Percentiles rank a stretch among this genome's conserved stretches.
Evolutionary conservation across 2,329 filamentous ascomycete species (phyloP).

Genomic region (Furcasterigmium furcatum): DNA sequence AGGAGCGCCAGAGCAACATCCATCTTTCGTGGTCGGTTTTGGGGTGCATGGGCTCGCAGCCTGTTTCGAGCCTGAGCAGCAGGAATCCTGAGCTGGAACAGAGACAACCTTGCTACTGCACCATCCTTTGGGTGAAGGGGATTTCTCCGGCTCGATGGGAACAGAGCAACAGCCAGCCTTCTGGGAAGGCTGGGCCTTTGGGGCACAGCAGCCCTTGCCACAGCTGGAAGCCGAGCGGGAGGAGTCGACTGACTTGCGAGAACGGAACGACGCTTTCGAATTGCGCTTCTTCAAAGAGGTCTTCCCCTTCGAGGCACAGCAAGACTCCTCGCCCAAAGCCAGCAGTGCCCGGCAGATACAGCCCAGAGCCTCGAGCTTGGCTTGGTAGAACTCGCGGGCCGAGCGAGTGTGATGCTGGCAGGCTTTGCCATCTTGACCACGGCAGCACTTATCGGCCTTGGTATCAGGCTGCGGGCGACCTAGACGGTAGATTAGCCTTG

Average conservation of each 20-base stretch:
- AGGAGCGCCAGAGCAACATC: background rate
- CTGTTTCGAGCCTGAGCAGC: background rate
- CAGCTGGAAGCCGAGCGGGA: slow-evolving; percentile 15
- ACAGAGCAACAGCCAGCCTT: too few relatives aligned
- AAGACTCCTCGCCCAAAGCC: slow-evolving; percentile 47
- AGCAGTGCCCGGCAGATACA: slow-evolving; percentile 52
- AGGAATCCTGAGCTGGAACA: background rate
- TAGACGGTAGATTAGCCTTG: background rate
- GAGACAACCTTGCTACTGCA: background rate
- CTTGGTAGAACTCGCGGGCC: slow-evolving; percentile 33
- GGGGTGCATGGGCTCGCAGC: background rate
- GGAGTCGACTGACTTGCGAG: slow-evolving; percentile 19
- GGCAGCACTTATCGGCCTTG: slow-evolving; percentile 1
- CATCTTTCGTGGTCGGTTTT: background rate
- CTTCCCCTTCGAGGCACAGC: slow-evolving; percentile 32
- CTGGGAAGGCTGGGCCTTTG: too few relatives aligned
- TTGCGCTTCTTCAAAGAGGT: slow-evolving; percentile 18
- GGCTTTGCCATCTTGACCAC: slow-evolving; percentile 19
- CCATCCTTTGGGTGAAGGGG: too few relatives aligned
- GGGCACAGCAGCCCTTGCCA: slow-evolving; percentile 7
- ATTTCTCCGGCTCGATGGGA: too few relatives aligned
- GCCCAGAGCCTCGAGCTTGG: slow-evolving; percentile 42
- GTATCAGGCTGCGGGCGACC: background rate
- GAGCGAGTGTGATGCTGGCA: slow-evolving; percentile 33
- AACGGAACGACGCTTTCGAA: slow-evolving; percentile 15